A percentile compares a stretch with the other conserved stretches of the same genome.
Evolutionary conservation across 495 filamentous ascomycete species (phyloP).

Genomic region (Xylaria venustula): DNA sequence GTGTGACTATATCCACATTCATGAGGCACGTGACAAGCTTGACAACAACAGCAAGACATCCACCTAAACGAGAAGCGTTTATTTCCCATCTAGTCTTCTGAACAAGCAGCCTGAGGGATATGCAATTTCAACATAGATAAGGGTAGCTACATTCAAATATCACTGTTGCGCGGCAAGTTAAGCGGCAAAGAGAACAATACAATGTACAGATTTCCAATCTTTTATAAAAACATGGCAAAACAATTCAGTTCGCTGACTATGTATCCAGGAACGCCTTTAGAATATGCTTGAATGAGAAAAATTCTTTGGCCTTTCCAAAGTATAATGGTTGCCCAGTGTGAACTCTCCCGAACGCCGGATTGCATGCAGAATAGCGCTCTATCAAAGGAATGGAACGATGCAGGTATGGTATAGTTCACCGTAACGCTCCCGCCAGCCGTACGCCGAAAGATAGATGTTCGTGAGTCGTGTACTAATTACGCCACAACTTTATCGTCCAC

Average conservation of each 20-base stretch:
- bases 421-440: conserved; percentile 10
- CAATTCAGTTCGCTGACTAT: not conserved
- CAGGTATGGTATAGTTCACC: not conserved
- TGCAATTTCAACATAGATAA: too few species aligned
- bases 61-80: too few species aligned
- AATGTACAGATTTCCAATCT: not conserved
- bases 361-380: conserved; percentile 11
- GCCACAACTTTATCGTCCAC: conserved; percentile 18
- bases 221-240: not conserved
- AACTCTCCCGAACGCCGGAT: conserved; percentile 15
- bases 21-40: too few species aligned
- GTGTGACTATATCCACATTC: too few species aligned
- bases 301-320: not conserved
- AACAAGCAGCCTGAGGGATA: too few species aligned
- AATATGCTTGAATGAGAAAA: not conserved
- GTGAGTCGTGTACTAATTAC: conserved; percentile 10
- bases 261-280: conserved; percentile 7
- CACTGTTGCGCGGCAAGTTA: not conserved
- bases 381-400: conserved; percentile 1
- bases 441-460: conserved; percentile 15
- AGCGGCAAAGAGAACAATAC: not conserved
- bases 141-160: not conserved
- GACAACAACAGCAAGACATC: too few species aligned
- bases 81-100: too few species aligned
- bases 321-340: conserved; percentile 14